Evolutionary conservation across 495 filamentous ascomycete genomes (phyloP), one percentile per base, ranked within the genome.

Genomic region (Lophiostoma macrostomum): DNA sequence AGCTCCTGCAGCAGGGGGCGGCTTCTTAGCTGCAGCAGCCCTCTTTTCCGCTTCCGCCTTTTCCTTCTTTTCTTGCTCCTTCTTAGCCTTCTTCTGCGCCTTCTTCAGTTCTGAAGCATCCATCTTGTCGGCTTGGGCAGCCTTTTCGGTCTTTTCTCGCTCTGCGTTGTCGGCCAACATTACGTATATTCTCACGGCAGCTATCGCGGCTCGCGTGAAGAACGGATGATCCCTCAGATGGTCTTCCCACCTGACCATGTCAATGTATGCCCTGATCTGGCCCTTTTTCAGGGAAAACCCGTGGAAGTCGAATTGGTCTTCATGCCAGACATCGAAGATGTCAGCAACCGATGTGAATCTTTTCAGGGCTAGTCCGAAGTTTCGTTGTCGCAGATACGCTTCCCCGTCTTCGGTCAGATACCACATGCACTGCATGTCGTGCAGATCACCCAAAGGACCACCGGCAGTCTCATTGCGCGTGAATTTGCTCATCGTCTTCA

Each of bases 361-460:
- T 73, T 99, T 99, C 34, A 99, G 74, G 2, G 94, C 91, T 53
- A 96, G 78, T 1, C 84, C 87, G 36, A 89, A 71, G 61, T 90
- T 88, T 58, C 82, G 82, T 67, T 91, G 88, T 20, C 93, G 86
- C 45, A 87, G 70, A 67, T 91, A 93, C 0, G 91, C 80, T 71
- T 96, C 87, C 23, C 88, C 93, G 68, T 97, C 94, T 70, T 99
- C 93, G 18, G 87, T 91, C 58, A 97, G 69, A 68, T 84, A 99
- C 93, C 93, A 99, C 54, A 96, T 83, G 64, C 94, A 96, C 69
- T 99, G 93, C 94, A 99, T 97, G 56, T 99, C 93, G 47, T 90
- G 82, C 14, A 99, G 80, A 69, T 99, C 93, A 32, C 85, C 87
- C 27, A 97, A 69, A 22, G 93, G 84, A 1, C 93, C 94, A 12